phyloP scores from a whole-genome alignment of 148 eudicot genomes.

The Chenopodium formosanum region DNA sequence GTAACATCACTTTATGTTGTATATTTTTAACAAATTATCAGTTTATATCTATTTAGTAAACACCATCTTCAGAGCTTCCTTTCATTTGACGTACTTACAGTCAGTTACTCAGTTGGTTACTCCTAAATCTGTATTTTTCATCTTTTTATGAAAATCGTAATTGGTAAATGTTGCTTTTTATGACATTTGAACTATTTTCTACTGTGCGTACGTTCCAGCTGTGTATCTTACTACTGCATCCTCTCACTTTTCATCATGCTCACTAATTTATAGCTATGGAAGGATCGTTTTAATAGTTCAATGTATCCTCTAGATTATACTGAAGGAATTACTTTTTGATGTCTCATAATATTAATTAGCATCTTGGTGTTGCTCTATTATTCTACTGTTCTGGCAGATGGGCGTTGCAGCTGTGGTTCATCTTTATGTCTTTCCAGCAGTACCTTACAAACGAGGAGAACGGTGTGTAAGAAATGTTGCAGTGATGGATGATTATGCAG shows the following conservation, averaged over 20 bases:
- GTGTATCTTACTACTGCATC: not conserved
- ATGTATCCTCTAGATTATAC: not conserved
- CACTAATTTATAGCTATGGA: not conserved
- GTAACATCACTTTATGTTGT: not conserved
- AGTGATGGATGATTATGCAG: conserved; percentile 94
- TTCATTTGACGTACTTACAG: not conserved
- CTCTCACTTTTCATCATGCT: not conserved
- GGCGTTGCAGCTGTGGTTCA: conserved; percentile 95
- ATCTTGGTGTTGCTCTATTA: conserved; percentile 6
- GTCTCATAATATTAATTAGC: not conserved
- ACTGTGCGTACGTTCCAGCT: not conserved
- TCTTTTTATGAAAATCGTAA: not conserved
- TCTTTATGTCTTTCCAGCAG: conserved; percentile 91
- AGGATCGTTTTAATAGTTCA: not conserved
- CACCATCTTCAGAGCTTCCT: not conserved
- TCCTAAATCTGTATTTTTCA: not conserved
- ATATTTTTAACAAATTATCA: not conserved
- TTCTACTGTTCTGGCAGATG: conserved; percentile 57
- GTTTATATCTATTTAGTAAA: not conserved
- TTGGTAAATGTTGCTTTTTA: not conserved
- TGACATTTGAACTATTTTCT: not conserved
- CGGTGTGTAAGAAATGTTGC: conserved; percentile 91
- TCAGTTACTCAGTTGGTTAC: not conserved
- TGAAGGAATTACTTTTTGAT: not conserved
- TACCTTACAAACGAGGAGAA: conserved; percentile 89